Base-by-base conservation (phyloP, 2,329 filamentous ascomycete species). In the Paraphaeosphaeria minitans region DNA sequence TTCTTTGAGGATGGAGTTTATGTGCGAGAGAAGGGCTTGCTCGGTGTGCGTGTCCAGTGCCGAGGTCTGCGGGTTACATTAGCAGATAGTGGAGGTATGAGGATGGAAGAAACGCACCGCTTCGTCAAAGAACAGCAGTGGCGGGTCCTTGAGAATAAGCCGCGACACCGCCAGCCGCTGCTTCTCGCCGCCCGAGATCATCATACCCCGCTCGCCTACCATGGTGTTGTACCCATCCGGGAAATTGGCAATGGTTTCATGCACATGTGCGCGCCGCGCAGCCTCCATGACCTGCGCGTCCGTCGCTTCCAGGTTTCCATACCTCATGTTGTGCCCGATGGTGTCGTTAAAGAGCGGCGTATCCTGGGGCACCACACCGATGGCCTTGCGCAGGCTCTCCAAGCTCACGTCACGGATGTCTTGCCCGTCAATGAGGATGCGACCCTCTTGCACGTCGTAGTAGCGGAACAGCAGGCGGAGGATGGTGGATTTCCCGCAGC, bases 341-440 rank as follows among this genome's bases (percentile, higher is more conserved):
- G 93, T 95, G 72, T 97, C 93, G 75, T 99, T 99, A 82, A 99
- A 99, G 1, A 99, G 83, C 0, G 95, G 93, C 0, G 95, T 98
- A 68, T 99, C 95, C 75, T 99, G 96, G 0, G 95, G 95, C 0
- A 99, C 95, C 16, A 99, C 94, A 22, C 95, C 95, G 63, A 99
- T 98, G 2, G 90, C 85, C 64, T 86, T 87, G 7, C 95, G 88
- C 29, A 99, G 81, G 37, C 91, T 96, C 54, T 96, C 92, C 1
- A 98, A 77, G 12, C 84, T 88, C 1, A 99, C 89, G 58, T 92
- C 84, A 42, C 91, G 89, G 65, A 99, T 87, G 74, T 99, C 93
- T 73, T 99, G 95, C 53, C 90, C 93, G 71, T 99, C 95, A 60
- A 99, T 92, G 45, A 94, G 81, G 69, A 99, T 96, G 55, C 90